These are phyloP conservation scores for Candida labiduridarum DNA, from an alignment of 1,139 yeast genomes.

Conservation along the genomic window DNA sequence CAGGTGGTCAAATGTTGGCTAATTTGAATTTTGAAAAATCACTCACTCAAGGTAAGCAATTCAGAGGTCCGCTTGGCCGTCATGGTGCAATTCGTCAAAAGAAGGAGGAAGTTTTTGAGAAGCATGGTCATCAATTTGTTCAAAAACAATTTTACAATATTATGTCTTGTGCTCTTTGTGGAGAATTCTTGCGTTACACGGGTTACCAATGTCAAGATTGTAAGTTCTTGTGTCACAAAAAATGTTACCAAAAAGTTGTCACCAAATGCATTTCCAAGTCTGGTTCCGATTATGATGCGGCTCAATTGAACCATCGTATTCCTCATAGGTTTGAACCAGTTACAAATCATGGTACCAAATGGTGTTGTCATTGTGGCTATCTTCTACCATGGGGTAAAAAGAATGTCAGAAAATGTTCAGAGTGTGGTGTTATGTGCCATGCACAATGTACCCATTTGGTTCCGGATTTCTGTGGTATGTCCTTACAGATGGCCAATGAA, in stretches of 20 bases:
- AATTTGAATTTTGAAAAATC: slow-evolving; percentile 78
- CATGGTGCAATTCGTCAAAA: slow-evolving; percentile 97
- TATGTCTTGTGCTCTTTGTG: slow-evolving; percentile 97
- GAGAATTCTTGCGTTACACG: slow-evolving; percentile 89
- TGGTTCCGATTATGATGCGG: slow-evolving; percentile 83
- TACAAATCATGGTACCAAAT: slow-evolving; percentile 91
- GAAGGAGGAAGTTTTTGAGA: slow-evolving; percentile 93
- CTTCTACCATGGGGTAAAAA: slow-evolving; percentile 93
- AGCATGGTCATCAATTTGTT: slow-evolving; percentile 95
- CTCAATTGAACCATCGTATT: slow-evolving; percentile 90
- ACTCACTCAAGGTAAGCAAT: slow-evolving; percentile 53
- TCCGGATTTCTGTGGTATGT: slow-evolving; percentile 98
- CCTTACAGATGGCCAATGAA: slow-evolving; percentile 94
- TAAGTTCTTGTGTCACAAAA: slow-evolving; percentile 89
- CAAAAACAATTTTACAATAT: slow-evolving; percentile 94
- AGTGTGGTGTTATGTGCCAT: slow-evolving; percentile 95
- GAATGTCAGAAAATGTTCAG: slow-evolving; percentile 92
- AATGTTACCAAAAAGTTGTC: slow-evolving; percentile 91
- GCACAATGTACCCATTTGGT: slow-evolving; percentile 90
- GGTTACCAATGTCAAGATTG: slow-evolving; percentile 98
- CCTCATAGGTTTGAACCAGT: slow-evolving; percentile 94
- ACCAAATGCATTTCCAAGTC: slow-evolving; percentile 94
- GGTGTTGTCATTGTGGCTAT: slow-evolving; percentile 99
- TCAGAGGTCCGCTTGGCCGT: slow-evolving; percentile 84
- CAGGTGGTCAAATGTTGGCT: slow-evolving; percentile 85